These are phyloP conservation scores for Sphagnum tenellum DNA, from an alignment of 225 moss, liverwort and hornwort species.

Conservation along the genomic window DNA sequence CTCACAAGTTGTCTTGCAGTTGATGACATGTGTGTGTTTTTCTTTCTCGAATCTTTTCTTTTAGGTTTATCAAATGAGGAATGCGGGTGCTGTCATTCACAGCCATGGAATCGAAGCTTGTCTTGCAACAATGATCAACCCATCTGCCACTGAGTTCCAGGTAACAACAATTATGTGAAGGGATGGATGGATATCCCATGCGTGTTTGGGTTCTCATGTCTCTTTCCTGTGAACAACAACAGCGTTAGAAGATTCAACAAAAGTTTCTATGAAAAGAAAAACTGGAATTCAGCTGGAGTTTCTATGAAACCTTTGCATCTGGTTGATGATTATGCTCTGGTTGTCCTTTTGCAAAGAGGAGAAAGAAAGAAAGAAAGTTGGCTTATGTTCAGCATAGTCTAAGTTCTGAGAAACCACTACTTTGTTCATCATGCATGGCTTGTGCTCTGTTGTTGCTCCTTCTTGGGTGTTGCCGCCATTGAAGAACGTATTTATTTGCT, in stretches of 20 bases:
- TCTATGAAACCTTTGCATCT: no score
- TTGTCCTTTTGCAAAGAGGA: no score
- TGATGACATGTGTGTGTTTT: background rate
- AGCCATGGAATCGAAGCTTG: constrained; percentile 95
- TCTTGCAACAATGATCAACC: constrained; percentile 92
- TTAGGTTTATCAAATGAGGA: constrained; percentile 83
- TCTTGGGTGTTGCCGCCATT: no score
- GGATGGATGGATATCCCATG: no score
- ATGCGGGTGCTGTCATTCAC: constrained; percentile 96
- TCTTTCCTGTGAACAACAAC: no score
- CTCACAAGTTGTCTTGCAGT: background rate
- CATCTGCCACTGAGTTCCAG: constrained; percentile 79
- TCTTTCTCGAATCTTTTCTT: background rate
- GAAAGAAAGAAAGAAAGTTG: no score
- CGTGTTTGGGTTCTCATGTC: no score
- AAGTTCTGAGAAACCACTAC: no score
- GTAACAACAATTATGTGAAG: constrained; percentile 14
- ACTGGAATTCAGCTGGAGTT: no score
- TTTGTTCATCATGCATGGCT: background rate
- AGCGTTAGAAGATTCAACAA: no score
- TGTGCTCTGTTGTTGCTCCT: background rate
- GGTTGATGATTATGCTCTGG: no score
- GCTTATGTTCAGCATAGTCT: background rate
- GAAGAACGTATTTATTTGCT: background rate
- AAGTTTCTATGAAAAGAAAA: no score